Evolutionary conservation across 208 protist genomes (phyloP).

Genomic region (Acanthamoeba comandoni): DNA sequence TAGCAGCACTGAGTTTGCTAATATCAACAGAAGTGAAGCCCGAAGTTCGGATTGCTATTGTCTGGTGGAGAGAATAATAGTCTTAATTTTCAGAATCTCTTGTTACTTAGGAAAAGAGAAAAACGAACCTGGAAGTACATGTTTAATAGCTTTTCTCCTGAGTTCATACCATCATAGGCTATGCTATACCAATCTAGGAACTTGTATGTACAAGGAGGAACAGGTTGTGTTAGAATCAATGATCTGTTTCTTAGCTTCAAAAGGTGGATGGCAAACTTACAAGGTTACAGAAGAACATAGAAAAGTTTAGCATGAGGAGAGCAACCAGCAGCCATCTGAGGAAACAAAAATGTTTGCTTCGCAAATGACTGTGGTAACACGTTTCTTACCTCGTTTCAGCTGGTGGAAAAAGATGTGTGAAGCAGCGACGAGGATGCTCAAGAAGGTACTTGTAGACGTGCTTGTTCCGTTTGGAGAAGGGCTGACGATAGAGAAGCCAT

Average conservation of each 20-base stretch:
- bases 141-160: conserved; percentile 13
- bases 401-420: conserved; percentile 14
- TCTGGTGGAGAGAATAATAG: not conserved
- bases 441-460: conserved; percentile 51
- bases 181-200: conserved; percentile 16
- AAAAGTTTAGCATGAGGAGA: not conserved
- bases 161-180: not conserved
- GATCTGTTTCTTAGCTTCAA: too few relatives aligned
- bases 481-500: not conserved
- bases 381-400: conserved; percentile 31
- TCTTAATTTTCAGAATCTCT: too few relatives aligned
- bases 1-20: not conserved
- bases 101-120: too few relatives aligned
- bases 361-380: too few relatives aligned
- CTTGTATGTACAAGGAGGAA: too few relatives aligned
- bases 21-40: conserved; percentile 38
- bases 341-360: not conserved
- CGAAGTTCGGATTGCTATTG: conserved; percentile 20
- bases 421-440: conserved; percentile 47
- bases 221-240: too few relatives aligned
- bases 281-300: conserved; percentile 21
- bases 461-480: not conserved
- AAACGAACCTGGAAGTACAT: conserved; percentile 51
- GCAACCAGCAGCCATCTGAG: not conserved
- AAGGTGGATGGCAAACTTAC: too few relatives aligned